A percentile compares a stretch with the other conserved stretches of the same genome.
Evolutionary conservation across 208 protist species (phyloP).

Genomic region (Leishmania aethiopica): DNA sequence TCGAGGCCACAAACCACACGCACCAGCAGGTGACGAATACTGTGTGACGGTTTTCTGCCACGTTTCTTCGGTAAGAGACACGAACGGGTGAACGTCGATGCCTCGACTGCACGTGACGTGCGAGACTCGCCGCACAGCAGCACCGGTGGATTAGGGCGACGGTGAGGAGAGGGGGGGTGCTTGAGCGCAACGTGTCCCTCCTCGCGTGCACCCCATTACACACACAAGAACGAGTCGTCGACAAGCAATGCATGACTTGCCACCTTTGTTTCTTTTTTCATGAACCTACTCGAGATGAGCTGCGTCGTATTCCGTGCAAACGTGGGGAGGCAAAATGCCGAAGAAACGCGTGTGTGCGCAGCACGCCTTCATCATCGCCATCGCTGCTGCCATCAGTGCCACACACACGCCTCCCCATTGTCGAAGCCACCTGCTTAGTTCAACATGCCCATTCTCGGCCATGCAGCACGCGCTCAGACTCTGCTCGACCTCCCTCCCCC

Average conservation of each 20-base stretch:
- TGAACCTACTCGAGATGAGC: background rate
- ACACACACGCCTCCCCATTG: background rate
- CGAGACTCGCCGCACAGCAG: background rate
- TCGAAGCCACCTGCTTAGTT: background rate
- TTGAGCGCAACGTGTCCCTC: background rate
- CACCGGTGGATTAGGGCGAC: background rate
- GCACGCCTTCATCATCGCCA: background rate
- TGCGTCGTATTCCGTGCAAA: background rate
- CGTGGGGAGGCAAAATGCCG: background rate
- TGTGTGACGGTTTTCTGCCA: background rate
- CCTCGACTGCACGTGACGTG: background rate
- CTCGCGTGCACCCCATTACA: background rate
- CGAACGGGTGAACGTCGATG: too few relatives aligned
- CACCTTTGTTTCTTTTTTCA: background rate
- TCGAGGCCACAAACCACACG: background rate
- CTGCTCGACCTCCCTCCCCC: background rate
- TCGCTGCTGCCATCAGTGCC: background rate
- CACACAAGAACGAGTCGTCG: background rate
- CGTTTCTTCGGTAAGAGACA: background rate
- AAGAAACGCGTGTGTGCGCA: background rate
- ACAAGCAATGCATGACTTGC: background rate
- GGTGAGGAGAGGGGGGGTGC: too few relatives aligned
- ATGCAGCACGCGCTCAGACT: background rate
- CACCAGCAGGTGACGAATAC: background rate
- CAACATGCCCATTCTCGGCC: background rate